These are phyloP conservation scores for Mrakia frigida DNA, from an alignment of 768 basidiomycete genomes.

Conservation along the genomic window DNA sequence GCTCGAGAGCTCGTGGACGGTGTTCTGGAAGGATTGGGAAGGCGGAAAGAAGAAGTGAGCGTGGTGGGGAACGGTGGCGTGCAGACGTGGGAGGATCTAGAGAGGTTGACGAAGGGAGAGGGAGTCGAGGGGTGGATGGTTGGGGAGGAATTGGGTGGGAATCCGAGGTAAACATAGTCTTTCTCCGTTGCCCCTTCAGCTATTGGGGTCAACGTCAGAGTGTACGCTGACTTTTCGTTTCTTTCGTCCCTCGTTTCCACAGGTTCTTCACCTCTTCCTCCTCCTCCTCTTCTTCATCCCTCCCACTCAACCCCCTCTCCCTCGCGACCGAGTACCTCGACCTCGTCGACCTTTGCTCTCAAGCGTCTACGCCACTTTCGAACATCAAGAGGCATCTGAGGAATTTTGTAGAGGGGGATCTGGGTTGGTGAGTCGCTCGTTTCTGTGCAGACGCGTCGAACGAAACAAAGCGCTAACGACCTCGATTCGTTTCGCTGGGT, in stretches of 20 bases:
- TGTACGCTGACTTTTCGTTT: not conserved
- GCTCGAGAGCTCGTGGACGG: constrained; percentile 47
- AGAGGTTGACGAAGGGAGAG: constrained; percentile 54
- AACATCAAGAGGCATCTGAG: constrained; percentile 21
- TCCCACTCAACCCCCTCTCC: constrained; percentile 51
- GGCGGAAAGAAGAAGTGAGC: constrained; percentile 49
- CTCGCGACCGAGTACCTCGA: constrained; percentile 67
- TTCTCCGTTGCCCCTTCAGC: no score
- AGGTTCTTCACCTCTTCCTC: constrained; percentile 55
- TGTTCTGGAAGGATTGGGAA: constrained; percentile 33
- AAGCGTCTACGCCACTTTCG: not conserved
- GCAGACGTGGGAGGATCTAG: constrained; percentile 55
- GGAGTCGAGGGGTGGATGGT: constrained; percentile 74
- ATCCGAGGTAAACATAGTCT: constrained; percentile 72
- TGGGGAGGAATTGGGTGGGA: constrained; percentile 67
- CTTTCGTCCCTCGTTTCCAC: not conserved
- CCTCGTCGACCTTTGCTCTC: constrained; percentile 38
- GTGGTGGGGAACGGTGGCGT: constrained; percentile 79
- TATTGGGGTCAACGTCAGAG: no score
- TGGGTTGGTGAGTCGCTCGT: not conserved
- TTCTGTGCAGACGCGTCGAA: not conserved
- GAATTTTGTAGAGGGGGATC: constrained; percentile 15
- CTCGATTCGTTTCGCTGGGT: not conserved
- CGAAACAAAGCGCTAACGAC: no score
- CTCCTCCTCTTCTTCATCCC: constrained; percentile 45